Evolutionary conservation across 345 rosid genomes (phyloP).

Genomic region (Sisymbrium altissimum): DNA sequence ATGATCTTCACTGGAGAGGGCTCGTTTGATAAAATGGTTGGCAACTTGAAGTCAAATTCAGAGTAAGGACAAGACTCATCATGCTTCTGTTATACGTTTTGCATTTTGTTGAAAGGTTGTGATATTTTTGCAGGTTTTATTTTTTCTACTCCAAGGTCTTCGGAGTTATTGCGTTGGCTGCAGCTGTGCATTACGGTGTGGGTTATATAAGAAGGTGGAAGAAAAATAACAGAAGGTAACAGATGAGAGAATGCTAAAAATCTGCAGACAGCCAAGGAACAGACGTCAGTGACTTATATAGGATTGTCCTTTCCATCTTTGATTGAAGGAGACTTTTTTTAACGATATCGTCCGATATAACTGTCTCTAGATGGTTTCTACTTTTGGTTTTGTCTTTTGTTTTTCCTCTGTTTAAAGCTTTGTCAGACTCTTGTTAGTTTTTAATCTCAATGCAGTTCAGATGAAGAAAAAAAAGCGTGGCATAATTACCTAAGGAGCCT

Average conservation of each 20-base stretch:
- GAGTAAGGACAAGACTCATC: constrained; percentile 12
- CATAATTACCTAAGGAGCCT: background rate
- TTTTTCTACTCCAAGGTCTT: background rate
- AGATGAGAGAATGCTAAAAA: too few relatives aligned
- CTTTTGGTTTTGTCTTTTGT: too few relatives aligned
- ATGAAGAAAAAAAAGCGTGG: background rate
- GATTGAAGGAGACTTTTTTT: too few relatives aligned
- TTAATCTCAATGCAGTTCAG: too few relatives aligned
- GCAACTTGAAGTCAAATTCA: background rate
- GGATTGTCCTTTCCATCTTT: too few relatives aligned
- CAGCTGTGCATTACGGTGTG: background rate
- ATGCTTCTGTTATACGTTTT: background rate
- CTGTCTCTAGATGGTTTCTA: background rate
- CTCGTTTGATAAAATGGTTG: constrained; percentile 8
- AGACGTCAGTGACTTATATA: too few relatives aligned
- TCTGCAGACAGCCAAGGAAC: too few relatives aligned
- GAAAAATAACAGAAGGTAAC: too few relatives aligned
- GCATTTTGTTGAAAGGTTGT: background rate
- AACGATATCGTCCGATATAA: too few relatives aligned
- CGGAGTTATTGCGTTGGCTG: background rate
- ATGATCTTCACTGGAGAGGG: background rate
- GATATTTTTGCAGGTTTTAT: constrained; percentile 5
- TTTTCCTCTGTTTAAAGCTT: too few relatives aligned
- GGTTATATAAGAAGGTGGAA: background rate
- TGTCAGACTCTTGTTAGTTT: background rate